Conservation (phyloP, 192 early-diverging fungal genomes). For the Coemansia furcata region DNA sequence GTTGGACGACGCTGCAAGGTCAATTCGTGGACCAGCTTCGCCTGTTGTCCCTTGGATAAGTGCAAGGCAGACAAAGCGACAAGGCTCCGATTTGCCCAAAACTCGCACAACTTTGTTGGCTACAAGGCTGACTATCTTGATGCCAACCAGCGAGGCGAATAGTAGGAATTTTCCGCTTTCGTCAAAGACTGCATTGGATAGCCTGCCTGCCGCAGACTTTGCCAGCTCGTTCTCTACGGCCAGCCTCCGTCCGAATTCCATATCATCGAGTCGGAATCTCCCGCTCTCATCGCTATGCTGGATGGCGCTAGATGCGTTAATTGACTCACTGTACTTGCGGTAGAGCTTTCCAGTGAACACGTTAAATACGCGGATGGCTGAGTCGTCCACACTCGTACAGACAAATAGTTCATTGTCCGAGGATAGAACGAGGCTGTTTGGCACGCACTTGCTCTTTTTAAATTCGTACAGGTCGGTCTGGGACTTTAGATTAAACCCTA, state of each 20-base stretch:
- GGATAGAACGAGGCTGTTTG: conserved; percentile 80
- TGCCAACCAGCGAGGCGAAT: conserved; percentile 90
- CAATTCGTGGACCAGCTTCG: neutral
- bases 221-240: conserved; percentile 86
- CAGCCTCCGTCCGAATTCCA: conserved; percentile 95
- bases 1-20: conserved; percentile 77
- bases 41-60: conserved; percentile 75
- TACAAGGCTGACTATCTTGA: conserved; percentile 87
- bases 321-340: conserved; percentile 89
- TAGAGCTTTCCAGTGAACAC: conserved; percentile 81
- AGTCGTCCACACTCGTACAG: conserved; percentile 79
- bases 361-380: conserved; percentile 82
- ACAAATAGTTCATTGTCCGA: conserved; percentile 81
- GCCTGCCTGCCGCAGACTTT: conserved; percentile 64
- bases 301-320: conserved; percentile 61
- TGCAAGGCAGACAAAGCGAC: conserved; percentile 84
- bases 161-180: conserved; percentile 84
- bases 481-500: conserved; percentile 82
- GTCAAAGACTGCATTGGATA: conserved; percentile 88
- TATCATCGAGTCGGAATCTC: conserved; percentile 83
- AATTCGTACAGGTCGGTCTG: conserved; percentile 98
- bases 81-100: conserved; percentile 89
- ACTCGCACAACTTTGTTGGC: conserved; percentile 82
- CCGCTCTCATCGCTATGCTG: conserved; percentile 52
- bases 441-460: conserved; percentile 79